A percentile compares a stretch with the other conserved stretches of the same genome.
These are phyloP conservation scores for Penicillium polonicum DNA, from an alignment of 2,329 filamentous ascomycete genomes.

Conservation along the genomic window DNA sequence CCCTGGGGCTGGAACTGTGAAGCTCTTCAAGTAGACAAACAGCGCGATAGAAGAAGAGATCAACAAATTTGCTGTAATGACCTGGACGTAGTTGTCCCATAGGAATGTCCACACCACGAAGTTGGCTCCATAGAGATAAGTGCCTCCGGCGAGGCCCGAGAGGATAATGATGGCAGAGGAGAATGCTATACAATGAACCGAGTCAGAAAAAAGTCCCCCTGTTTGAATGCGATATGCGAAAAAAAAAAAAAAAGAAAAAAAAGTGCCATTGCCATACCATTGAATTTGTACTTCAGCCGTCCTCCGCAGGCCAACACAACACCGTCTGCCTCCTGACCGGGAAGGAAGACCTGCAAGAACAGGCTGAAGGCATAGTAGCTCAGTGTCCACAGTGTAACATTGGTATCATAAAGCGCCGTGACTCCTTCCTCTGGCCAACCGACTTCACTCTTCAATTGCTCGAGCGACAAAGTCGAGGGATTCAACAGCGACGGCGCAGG, in stretches of 20 bases:
- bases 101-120: constrained; percentile 92
- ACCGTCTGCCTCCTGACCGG: constrained; percentile 70
- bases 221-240: neutral
- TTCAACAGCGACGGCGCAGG: constrained; percentile 77
- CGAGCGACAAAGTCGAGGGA: constrained; percentile 68
- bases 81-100: constrained; percentile 82
- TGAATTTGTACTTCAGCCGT: constrained; percentile 78
- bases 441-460: constrained; percentile 73
- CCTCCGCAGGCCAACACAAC: constrained; percentile 68
- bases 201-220: neutral
- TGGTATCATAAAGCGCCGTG: constrained; percentile 66
- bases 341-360: constrained; percentile 72
- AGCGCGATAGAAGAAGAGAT: constrained; percentile 71
- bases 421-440: constrained; percentile 76
- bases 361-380: constrained; percentile 77
- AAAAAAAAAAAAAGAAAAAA: no score
- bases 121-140: constrained; percentile 70
- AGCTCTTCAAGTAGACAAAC: constrained; percentile 80
- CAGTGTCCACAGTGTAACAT: constrained; percentile 67
- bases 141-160: constrained; percentile 70
- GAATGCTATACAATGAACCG: constrained; percentile 57
- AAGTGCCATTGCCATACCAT: constrained; percentile 51
- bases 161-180: constrained; percentile 72
- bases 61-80: constrained; percentile 78
- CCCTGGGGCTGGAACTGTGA: constrained; percentile 64